Evolutionary conservation across 108 stramenopile species (phyloP), one percentile per base, ranked within the genome.

Genomic region (Cyclostephanos tholiformis): DNA sequence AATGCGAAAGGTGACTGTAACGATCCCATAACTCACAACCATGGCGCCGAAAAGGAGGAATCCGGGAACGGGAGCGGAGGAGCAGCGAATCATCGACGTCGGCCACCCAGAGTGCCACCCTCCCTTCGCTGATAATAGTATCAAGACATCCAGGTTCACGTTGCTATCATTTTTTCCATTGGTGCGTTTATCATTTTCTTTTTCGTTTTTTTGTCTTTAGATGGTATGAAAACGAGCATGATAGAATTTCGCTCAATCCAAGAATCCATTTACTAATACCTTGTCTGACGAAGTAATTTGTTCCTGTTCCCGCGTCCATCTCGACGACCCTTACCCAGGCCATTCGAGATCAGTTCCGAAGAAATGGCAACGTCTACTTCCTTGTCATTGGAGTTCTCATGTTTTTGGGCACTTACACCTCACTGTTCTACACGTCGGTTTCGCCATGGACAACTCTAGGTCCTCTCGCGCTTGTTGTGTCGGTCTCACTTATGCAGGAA

Each of bases 281-380:
- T 41, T 71, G 16, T 32, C 41, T 58, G 48, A 55, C 57, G 30
- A 41, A 30, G 55, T 48, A 52, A 43, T 19, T 22, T 48, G 26
- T n/a, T 61, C 32, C 43, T 17, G 58, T 23, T 74, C 0, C 11
- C 53, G 23, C 32, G 43, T 22, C 27, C 10, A 53, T 68, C 27
- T 62, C 22, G 22, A 25, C 39, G 48, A 51, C 36, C 27, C 39
- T 35, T 44, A 29, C 41, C 30, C 57, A 95, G 91, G 88, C 92
- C 30, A 76, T 91, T 52, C 50, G 77, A 16, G 86, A 91, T 46
- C 95, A 95, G 73, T 95, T 95, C 72, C 90, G 91, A 14, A 75
- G 90, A 26, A 88, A 91, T 67, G 98, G 96, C 20, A 99, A 99
- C 76, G 53, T 98, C 68, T 99, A 99, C 75, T 99, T 99, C 84